phyloP scores from a whole-genome alignment of 371 early-diverging fungal species.

The Circinella minor region DNA sequence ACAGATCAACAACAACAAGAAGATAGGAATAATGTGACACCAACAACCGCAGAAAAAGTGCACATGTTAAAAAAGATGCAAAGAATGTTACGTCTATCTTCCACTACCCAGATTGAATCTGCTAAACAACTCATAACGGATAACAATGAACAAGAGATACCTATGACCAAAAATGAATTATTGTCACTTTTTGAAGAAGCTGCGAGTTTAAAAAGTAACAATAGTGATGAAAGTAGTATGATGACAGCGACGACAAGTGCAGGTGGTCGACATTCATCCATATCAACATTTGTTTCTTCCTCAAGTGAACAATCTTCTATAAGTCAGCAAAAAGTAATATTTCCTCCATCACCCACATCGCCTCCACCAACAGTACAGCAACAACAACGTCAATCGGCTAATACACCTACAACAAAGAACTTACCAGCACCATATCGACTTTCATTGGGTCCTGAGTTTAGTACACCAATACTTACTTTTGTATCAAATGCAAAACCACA shows the following conservation, averaged over 20 bases:
- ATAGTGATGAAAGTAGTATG: background rate
- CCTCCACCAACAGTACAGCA: background rate
- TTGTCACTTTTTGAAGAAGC: background rate
- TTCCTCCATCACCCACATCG: background rate
- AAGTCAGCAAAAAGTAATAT: background rate
- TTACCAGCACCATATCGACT: background rate
- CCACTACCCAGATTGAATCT: too few relatives aligned
- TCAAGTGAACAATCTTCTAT: background rate
- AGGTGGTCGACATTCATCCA: background rate
- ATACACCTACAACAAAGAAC: too few relatives aligned
- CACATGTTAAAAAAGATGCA: conserved; percentile 5
- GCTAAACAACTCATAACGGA: background rate
- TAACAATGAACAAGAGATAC: background rate
- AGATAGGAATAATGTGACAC: background rate
- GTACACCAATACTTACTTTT: background rate
- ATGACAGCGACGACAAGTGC: background rate
- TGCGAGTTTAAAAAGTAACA: background rate
- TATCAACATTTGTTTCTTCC: background rate
- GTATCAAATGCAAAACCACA: background rate
- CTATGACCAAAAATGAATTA: background rate
- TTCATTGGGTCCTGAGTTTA: background rate
- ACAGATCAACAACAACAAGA: too few relatives aligned
- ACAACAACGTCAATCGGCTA: background rate
- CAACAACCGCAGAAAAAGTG: conserved; percentile 1
- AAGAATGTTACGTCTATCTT: background rate